These are phyloP conservation scores for Aspergillus sp. DNA, from an alignment of 2,329 filamentous ascomycete species.

Conservation along the genomic window DNA sequence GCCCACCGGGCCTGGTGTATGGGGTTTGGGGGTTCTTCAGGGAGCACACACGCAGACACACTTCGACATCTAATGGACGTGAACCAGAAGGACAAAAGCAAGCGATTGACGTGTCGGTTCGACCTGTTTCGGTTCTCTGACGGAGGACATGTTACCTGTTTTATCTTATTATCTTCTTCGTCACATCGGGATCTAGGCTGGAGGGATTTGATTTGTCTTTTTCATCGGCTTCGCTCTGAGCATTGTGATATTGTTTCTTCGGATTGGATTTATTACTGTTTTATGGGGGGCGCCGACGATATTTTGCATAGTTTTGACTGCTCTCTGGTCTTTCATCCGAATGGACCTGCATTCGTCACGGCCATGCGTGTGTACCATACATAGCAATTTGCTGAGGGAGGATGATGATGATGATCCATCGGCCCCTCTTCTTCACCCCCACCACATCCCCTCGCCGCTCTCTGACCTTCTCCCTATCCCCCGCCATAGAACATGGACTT, in stretches of 20 bases:
- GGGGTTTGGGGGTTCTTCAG: background rate
- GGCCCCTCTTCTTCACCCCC: background rate
- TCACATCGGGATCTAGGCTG: background rate
- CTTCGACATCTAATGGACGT: background rate
- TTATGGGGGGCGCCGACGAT: constrained; percentile 1
- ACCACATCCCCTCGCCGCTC: background rate
- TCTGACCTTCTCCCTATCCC: background rate
- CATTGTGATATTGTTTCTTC: background rate
- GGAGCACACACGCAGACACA: background rate
- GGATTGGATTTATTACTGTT: background rate
- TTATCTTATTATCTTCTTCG: constrained; percentile 2
- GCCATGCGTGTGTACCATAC: no score
- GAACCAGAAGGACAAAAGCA: constrained; percentile 3
- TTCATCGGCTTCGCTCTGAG: background rate
- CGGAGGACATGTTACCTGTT: background rate
- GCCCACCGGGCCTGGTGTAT: background rate
- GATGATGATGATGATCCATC: background rate
- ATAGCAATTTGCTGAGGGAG: no score
- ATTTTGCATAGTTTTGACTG: background rate
- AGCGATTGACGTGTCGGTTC: background rate
- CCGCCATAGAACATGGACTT: constrained; percentile 35
- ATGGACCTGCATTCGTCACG: no score
- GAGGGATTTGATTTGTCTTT: constrained; percentile 7
- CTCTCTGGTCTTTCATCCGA: background rate
- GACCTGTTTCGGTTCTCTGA: background rate